These are phyloP conservation scores for Linum tenue DNA, from an alignment of 345 rosid species.

Conservation along the genomic window DNA sequence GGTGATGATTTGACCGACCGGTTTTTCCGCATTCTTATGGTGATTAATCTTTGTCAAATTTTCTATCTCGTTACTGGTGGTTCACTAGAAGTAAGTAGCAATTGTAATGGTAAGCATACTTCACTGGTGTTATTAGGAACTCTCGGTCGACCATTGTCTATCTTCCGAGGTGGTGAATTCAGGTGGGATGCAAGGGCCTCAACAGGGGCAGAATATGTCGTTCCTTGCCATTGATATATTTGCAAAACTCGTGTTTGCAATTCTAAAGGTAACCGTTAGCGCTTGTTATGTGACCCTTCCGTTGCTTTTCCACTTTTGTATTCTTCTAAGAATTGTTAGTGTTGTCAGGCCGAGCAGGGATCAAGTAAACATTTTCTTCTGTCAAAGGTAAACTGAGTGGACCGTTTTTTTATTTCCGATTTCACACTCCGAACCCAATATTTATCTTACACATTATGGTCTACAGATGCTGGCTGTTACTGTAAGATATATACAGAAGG, in stretches of 20 bases:
- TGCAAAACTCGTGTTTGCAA: constrained; percentile 70
- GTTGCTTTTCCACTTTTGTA: constrained; percentile 6
- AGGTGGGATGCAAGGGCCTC: constrained; percentile 50
- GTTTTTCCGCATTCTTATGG: constrained; percentile 70
- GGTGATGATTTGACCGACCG: constrained; percentile 83
- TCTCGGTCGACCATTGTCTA: constrained; percentile 79
- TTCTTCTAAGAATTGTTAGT: constrained; percentile 14
- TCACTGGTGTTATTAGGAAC: constrained; percentile 38
- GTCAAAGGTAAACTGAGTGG: constrained; percentile 44
- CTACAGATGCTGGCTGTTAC: constrained; percentile 62
- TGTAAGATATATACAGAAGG: constrained; percentile 69
- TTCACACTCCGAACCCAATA: background rate
- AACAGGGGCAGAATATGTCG: constrained; percentile 58
- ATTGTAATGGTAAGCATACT: background rate
- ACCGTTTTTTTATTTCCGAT: background rate
- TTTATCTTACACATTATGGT: constrained; percentile 12
- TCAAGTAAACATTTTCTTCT: constrained; percentile 51
- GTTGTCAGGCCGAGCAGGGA: constrained; percentile 67
- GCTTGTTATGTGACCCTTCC: background rate
- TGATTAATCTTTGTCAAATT: constrained; percentile 15
- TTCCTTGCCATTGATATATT: constrained; percentile 80
- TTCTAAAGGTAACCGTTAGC: constrained; percentile 32
- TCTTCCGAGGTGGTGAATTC: constrained; percentile 60
- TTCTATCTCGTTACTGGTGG: background rate
- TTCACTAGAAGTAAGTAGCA: background rate